Evolutionary conservation across 2,329 filamentous ascomycete genomes (phyloP).

Genomic region (Exophiala aquamarina): DNA sequence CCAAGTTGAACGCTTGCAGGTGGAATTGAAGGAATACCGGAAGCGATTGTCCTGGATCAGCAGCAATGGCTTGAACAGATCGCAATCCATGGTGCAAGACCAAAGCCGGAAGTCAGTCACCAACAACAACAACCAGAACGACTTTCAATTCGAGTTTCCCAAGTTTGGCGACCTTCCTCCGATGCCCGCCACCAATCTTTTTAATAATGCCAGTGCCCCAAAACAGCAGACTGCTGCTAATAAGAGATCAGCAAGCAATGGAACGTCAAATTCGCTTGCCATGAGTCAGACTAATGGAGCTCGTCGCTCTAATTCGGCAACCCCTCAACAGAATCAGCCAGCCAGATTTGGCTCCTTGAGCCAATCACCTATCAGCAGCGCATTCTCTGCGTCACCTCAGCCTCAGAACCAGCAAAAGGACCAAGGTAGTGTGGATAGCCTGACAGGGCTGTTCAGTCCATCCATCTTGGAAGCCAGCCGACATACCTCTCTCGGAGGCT

Average conservation of each 20-base stretch:
- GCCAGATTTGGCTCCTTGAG: slow-evolving; percentile 21
- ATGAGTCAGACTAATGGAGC: slow-evolving; percentile 6
- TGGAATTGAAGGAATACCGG: slow-evolving; percentile 85
- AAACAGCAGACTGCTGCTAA: slow-evolving; percentile 6
- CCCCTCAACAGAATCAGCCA: slow-evolving; percentile 13
- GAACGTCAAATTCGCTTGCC: slow-evolving; percentile 10
- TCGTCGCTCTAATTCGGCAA: slow-evolving; percentile 17
- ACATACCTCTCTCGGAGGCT: slow-evolving; percentile 41
- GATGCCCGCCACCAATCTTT: slow-evolving; percentile 18
- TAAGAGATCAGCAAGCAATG: slow-evolving; percentile 9
- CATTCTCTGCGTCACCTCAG: slow-evolving; percentile 21
- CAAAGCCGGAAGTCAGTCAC: slow-evolving; percentile 47
- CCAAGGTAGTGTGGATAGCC: slow-evolving; percentile 39
- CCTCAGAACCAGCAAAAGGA: slow-evolving; percentile 15
- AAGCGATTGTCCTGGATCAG: slow-evolving; percentile 72
- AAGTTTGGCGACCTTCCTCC: slow-evolving; percentile 76
- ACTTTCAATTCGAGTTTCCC: slow-evolving; percentile 94
- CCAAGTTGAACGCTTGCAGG: slow-evolving; percentile 84
- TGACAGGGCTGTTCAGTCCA: slow-evolving; percentile 62
- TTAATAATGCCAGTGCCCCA: slow-evolving; percentile 11
- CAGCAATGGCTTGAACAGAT: slow-evolving; percentile 46
- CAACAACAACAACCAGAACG: slow-evolving; percentile 64
- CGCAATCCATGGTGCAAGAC: slow-evolving; percentile 35
- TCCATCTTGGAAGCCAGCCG: slow-evolving; percentile 49
- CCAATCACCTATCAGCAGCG: slow-evolving; percentile 22